Conservation (phyloP, 805 yeast genomes). For the Nakazawaea laoshanensis region DNA sequence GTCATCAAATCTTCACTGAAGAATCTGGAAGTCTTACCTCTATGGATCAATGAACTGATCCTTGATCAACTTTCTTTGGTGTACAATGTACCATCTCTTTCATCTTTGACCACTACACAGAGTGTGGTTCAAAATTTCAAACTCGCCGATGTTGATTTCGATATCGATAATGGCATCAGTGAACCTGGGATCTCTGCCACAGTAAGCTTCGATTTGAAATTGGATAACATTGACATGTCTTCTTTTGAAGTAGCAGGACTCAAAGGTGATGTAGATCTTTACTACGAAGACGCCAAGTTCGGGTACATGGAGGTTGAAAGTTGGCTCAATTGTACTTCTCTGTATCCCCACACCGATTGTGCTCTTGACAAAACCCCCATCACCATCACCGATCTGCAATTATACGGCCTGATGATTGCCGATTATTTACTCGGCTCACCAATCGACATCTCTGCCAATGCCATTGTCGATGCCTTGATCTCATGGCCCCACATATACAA, state of each 20-base stretch:
- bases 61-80: constrained; percentile 2
- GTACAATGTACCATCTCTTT: constrained; percentile 2
- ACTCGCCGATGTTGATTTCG: constrained; percentile 4
- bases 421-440: constrained; percentile 6
- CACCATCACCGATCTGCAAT: constrained; percentile 4
- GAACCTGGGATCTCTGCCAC: constrained; percentile 3
- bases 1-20: constrained; percentile 1
- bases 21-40: constrained; percentile 4
- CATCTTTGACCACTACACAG: neutral
- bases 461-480: constrained; percentile 2
- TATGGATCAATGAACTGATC: constrained; percentile 3
- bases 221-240: neutral
- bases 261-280: constrained; percentile 5
- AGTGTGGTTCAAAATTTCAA: constrained; percentile 3
- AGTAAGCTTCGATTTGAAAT: constrained; percentile 1
- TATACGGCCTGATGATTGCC: constrained; percentile 4
- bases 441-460: constrained; percentile 1
- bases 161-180: constrained; percentile 7
- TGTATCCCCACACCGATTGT: neutral
- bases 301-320: constrained; percentile 3
- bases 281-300: constrained; percentile 1
- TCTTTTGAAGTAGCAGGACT: neutral
- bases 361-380: constrained; percentile 2
- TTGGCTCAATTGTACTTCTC: constrained; percentile 3
- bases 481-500: neutral